Evolutionary conservation across 2,329 filamentous ascomycete genomes (phyloP).

Genomic region (Epichloe sp.): DNA sequence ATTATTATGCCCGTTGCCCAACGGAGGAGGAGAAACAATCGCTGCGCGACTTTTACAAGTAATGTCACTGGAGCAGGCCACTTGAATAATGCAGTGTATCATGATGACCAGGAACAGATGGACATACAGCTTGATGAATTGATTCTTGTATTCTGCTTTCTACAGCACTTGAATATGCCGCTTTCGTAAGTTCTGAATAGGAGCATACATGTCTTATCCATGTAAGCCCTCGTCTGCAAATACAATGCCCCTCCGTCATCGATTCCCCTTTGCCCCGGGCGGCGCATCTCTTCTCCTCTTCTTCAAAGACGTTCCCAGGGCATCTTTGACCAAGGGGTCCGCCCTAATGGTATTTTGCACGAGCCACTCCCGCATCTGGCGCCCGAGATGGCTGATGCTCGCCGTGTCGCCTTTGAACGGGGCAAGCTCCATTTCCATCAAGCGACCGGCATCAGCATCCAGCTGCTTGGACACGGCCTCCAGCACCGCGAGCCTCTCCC

Average conservation of each 20-base stretch:
- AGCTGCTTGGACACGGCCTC: constrained; percentile 44
- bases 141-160: too few relatives aligned
- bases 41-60: too few relatives aligned
- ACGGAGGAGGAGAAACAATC: too few relatives aligned
- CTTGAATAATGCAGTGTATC: too few relatives aligned
- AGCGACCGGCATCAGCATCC: constrained; percentile 54
- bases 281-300: constrained; percentile 50
- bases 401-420: constrained; percentile 66
- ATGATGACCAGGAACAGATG: too few relatives aligned
- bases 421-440: constrained; percentile 66
- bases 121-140: too few relatives aligned
- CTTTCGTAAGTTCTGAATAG: too few relatives aligned
- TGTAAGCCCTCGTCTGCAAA: neutral
- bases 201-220: neutral
- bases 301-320: constrained; percentile 55
- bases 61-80: too few relatives aligned
- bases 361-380: constrained; percentile 72
- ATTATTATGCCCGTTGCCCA: too few relatives aligned
- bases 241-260: constrained; percentile 13
- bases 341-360: constrained; percentile 72
- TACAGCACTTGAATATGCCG: too few relatives aligned
- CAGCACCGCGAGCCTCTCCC: constrained; percentile 55
- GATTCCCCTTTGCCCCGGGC: constrained; percentile 42
- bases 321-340: constrained; percentile 71
- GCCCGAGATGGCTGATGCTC: constrained; percentile 46